These are phyloP conservation scores for Scalesia atractyloides DNA, from an alignment of 129 eudicot genomes.

Conservation along the genomic window DNA sequence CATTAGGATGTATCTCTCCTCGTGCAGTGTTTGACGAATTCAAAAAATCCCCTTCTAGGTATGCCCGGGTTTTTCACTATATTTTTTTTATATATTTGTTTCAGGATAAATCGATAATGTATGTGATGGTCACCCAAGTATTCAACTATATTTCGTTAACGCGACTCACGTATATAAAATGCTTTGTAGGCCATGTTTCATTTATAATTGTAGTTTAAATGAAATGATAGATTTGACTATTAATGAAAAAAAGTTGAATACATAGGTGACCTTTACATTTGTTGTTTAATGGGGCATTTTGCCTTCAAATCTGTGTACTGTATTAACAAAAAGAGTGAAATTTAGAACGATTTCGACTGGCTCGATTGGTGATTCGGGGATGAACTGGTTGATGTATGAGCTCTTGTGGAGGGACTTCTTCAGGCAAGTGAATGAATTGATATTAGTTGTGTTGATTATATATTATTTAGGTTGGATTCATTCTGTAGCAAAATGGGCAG, in stretches of 20 bases:
- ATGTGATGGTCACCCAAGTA: background rate
- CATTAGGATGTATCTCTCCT: conserved; percentile 91
- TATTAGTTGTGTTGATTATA: conserved; percentile 4
- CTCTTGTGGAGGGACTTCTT: conserved; percentile 98
- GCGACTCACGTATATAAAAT: too few species aligned
- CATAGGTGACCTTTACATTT: background rate
- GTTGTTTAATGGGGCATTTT: background rate
- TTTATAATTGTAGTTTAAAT: too few species aligned
- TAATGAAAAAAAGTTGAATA: background rate
- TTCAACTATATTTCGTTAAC: background rate
- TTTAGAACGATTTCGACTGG: conserved; percentile 61
- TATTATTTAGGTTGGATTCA: background rate
- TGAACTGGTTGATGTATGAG: conserved; percentile 94
- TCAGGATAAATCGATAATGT: background rate
- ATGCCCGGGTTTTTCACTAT: background rate
- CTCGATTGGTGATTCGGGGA: conserved; percentile 63
- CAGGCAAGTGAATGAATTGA: conserved; percentile 45
- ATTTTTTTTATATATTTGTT: background rate
- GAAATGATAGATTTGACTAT: background rate
- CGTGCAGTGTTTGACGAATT: conserved; percentile 86
- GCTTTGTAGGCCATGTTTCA: too few species aligned
- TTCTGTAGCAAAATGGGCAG: background rate
- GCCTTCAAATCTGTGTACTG: background rate
- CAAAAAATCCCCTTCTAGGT: conserved; percentile 84
- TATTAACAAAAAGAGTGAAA: conserved; percentile 11